Conservation (phyloP, 1,284 basidiomycete genomes). For the Tetrapyrgos nigripes region DNA sequence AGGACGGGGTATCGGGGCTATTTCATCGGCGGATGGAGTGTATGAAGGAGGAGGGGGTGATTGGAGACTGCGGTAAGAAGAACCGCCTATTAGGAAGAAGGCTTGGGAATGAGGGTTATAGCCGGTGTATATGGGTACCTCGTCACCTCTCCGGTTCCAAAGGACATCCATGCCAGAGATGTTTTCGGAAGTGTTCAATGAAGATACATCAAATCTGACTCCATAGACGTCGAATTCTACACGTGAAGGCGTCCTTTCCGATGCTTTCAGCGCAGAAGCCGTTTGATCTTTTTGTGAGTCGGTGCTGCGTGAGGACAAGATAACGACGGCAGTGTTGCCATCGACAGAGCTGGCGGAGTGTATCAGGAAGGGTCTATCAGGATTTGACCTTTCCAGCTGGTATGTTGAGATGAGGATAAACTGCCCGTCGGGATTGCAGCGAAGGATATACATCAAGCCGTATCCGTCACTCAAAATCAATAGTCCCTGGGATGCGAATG, state of each 20-base stretch:
- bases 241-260: slow-evolving; percentile 24
- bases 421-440: slow-evolving; percentile 38
- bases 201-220: slow-evolving; percentile 54
- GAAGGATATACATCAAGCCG: slow-evolving; percentile 71
- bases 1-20: slow-evolving; percentile 68
- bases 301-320: slow-evolving; percentile 66
- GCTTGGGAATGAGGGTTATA: slow-evolving; percentile 53
- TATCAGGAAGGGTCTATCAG: slow-evolving; percentile 65
- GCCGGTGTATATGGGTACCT: slow-evolving; percentile 71
- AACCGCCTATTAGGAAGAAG: slow-evolving; percentile 66
- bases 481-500: slow-evolving; percentile 56
- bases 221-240: slow-evolving; percentile 71
- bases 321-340: slow-evolving; percentile 46
- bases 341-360: slow-evolving; percentile 51
- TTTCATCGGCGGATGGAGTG: slow-evolving; percentile 66
- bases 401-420: slow-evolving; percentile 62
- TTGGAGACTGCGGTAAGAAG: slow-evolving; percentile 52
- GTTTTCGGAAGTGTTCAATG: background rate
- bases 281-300: slow-evolving; percentile 10
- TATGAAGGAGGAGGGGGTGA: slow-evolving; percentile 43
- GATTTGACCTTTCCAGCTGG: slow-evolving; percentile 51
- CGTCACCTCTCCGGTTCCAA: slow-evolving; percentile 75
- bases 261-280: slow-evolving; percentile 10
- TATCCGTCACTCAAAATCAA: slow-evolving; percentile 77
- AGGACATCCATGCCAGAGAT: slow-evolving; percentile 47